Evolutionary conservation across 306 rosid genomes (phyloP).

Genomic region (Sicyos edulis): DNA sequence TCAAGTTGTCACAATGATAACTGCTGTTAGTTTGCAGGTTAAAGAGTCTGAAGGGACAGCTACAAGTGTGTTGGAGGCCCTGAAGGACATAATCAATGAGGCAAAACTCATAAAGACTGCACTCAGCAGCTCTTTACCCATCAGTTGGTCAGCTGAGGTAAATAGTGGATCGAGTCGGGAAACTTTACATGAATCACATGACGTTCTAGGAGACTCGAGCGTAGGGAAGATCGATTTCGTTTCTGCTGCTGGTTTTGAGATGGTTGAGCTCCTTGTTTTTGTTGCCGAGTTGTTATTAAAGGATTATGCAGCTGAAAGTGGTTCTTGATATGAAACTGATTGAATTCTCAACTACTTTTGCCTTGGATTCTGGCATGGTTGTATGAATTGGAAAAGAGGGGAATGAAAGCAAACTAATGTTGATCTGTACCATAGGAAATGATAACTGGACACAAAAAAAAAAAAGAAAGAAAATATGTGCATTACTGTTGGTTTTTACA

Average conservation of each 20-base stretch:
- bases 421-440: constrained; percentile 11
- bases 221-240: constrained; percentile 61
- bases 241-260: constrained; percentile 83
- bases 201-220: constrained; percentile 29
- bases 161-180: constrained; percentile 34
- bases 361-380: constrained; percentile 6
- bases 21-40: constrained; percentile 41
- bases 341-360: background rate
- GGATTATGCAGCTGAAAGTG: constrained; percentile 30
- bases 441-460: background rate
- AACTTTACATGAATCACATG: constrained; percentile 27
- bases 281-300: constrained; percentile 58
- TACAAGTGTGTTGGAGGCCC: constrained; percentile 37
- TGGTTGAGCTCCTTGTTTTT: constrained; percentile 86
- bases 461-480: background rate
- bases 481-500: constrained; percentile 10
- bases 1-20: background rate
- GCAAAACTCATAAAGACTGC: constrained; percentile 87
- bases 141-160: constrained; percentile 74
- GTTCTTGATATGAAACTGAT: constrained; percentile 19
- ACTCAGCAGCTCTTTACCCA: constrained; percentile 82
- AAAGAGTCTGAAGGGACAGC: constrained; percentile 44
- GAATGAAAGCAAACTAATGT: background rate
- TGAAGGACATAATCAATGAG: constrained; percentile 46
- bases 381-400: background rate